A percentile compares a stretch with the other conserved stretches of the same genome.
These are phyloP conservation scores for Cladochytrium replicatum DNA, from an alignment of 192 early-diverging fungal genomes.

Conservation along the genomic window DNA sequence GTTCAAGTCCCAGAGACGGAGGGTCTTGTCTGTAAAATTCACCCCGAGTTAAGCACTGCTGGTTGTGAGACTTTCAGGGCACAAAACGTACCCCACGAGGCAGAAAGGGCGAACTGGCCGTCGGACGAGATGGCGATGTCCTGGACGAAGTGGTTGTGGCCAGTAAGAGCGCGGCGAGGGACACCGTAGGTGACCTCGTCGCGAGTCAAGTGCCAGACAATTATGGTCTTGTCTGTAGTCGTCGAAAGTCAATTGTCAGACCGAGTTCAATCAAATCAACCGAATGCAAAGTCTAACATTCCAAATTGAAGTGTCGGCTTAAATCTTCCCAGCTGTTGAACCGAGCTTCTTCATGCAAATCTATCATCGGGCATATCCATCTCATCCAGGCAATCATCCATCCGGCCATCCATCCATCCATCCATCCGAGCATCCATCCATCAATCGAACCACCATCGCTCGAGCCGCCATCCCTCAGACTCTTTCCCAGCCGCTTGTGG, in stretches of 20 bases:
- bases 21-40: slow-evolving; percentile 74
- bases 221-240: slow-evolving; percentile 85
- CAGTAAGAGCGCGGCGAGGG: slow-evolving; percentile 78
- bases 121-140: slow-evolving; percentile 98
- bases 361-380: slow-evolving; percentile 7
- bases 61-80: slow-evolving; percentile 2
- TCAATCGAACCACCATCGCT: too few relatives aligned
- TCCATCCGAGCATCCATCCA: slow-evolving; percentile 13
- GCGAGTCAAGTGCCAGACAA: slow-evolving; percentile 94
- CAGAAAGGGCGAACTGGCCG: slow-evolving; percentile 96
- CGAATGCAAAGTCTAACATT: neutral
- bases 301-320: neutral
- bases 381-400: neutral
- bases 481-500: too few relatives aligned
- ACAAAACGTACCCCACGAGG: slow-evolving; percentile 71
- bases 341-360: slow-evolving; percentile 1
- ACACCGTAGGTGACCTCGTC: slow-evolving; percentile 89
- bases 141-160: slow-evolving; percentile 99
- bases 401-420: neutral
- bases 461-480: slow-evolving; percentile 8
- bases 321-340: neutral
- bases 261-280: slow-evolving; percentile 9
- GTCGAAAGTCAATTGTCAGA: slow-evolving; percentile 1
- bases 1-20: slow-evolving; percentile 98
- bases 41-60: slow-evolving; percentile 5